These are phyloP conservation scores for Thielaviopsis euricoi DNA, from an alignment of 2,329 filamentous ascomycete genomes.

Conservation along the genomic window DNA sequence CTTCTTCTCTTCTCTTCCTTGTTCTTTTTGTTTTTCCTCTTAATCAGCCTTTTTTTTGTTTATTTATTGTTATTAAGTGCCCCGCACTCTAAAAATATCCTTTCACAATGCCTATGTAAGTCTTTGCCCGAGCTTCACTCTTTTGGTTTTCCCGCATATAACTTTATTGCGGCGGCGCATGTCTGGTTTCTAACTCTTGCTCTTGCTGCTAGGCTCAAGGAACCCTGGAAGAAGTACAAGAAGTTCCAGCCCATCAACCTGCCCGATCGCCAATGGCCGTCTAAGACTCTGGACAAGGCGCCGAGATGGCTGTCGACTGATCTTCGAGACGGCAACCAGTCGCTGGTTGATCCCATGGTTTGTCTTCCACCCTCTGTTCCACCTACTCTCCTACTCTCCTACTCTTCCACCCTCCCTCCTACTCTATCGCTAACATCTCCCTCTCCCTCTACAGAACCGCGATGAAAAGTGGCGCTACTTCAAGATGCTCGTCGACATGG, in stretches of 20 bases:
- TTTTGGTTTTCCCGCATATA: background rate
- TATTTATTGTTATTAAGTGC: background rate
- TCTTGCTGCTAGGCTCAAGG: conserved; percentile 41
- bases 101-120: conserved; percentile 11
- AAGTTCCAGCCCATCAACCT: conserved; percentile 43
- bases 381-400: background rate
- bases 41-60: background rate
- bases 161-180: background rate
- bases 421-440: conserved; percentile 7
- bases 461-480: conserved; percentile 94
- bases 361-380: conserved; percentile 16
- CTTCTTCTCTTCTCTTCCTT: too few relatives aligned
- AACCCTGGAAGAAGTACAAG: conserved; percentile 64
- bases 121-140: background rate
- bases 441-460: conserved; percentile 45
- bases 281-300: conserved; percentile 64
- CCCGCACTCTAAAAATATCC: background rate
- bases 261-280: conserved; percentile 66
- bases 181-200: background rate
- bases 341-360: conserved; percentile 83
- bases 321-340: conserved; percentile 86
- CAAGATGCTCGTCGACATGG: conserved; percentile 78
- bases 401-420: background rate
- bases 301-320: conserved; percentile 85
- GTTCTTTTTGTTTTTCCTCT: background rate